Base-by-base conservation (phyloP, 345 rosid genomes). In the Nephelium lappaceum region DNA sequence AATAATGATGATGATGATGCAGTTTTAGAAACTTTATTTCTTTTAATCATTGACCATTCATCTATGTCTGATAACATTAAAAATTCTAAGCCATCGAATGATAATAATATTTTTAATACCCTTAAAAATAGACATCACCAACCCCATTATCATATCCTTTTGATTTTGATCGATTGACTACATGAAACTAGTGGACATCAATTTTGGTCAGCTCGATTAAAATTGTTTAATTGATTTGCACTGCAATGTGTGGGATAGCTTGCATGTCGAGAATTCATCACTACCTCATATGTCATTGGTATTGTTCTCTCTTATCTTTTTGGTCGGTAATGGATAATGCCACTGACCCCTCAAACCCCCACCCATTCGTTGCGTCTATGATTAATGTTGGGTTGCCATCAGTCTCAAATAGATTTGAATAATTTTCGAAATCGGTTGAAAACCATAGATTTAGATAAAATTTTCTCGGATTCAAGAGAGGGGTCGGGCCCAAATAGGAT, bases 281-380 rank as follows among this genome's bases (percentile, higher is more conserved):
- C 43, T 5, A 45, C 49, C 69, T 45, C 60, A 27, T 7, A 25
- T 21, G 36, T 43, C 4, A 8, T 9, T 72, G 18, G 47, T 57
- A 21, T 8, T 16, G 39, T 25, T 21, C 42, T 45, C 62, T 18
- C 23, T 42, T 61, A 3, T 61, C 69, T 0, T 43, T 43, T 63
- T 62, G 77, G 77, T 74, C 60, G 69, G 69, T 74, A 62, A 24
- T 74, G 58, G 43, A 63, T 43, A 45, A 74, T 18, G 60, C 69
- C 18, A 10, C 49, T 57, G 42, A 11, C 43, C 2, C 60, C 12
- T 68, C 27, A 51, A 51, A 16, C 60, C 61, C 43, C 38, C n/a
- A 23, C 0, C 63, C 42, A 18, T 8, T 42, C 18, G 36, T 19
- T 57, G 64, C 42, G 21, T 58, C 61, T 38, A 11, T 47, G 2